phyloP scores from a whole-genome alignment of 805 yeast species.

The Spathaspora passalidarum region DNA sequence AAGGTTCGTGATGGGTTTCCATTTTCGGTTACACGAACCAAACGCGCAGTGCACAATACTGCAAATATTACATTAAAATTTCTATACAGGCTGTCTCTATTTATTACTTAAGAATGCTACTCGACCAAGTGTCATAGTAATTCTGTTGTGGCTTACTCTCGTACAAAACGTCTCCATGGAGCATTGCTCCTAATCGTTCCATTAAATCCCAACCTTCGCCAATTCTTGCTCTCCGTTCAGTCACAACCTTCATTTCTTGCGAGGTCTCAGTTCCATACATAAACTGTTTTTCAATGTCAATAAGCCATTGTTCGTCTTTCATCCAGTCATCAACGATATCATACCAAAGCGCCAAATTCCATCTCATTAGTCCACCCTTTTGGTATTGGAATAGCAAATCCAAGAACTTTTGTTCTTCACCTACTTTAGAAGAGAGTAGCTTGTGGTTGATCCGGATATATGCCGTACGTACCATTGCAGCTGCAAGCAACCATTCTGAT shows the following conservation, averaged over 20 bases:
- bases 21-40: neutral
- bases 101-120: neutral
- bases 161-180: constrained; percentile 28
- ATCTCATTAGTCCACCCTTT: constrained; percentile 48
- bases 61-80: too few species aligned
- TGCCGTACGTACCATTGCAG: constrained; percentile 63
- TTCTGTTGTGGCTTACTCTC: constrained; percentile 24
- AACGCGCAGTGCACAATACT: neutral
- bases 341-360: constrained; percentile 52
- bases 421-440: constrained; percentile 43
- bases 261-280: constrained; percentile 27
- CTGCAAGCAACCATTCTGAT: constrained; percentile 66
- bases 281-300: constrained; percentile 47
- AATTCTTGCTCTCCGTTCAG: constrained; percentile 26
- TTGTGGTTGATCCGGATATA: constrained; percentile 52
- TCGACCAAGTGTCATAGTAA: constrained; percentile 35
- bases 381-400: constrained; percentile 52
- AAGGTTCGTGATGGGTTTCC: neutral
- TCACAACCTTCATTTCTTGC: constrained; percentile 13
- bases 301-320: constrained; percentile 60
- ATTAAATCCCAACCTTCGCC: constrained; percentile 31
- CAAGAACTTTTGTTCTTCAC: constrained; percentile 46
- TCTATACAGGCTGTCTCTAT: too few species aligned
- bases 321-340: constrained; percentile 52
- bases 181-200: constrained; percentile 34